phyloP scores from a whole-genome alignment of 192 early-diverging fungal species.

The Coemansia sp. region DNA sequence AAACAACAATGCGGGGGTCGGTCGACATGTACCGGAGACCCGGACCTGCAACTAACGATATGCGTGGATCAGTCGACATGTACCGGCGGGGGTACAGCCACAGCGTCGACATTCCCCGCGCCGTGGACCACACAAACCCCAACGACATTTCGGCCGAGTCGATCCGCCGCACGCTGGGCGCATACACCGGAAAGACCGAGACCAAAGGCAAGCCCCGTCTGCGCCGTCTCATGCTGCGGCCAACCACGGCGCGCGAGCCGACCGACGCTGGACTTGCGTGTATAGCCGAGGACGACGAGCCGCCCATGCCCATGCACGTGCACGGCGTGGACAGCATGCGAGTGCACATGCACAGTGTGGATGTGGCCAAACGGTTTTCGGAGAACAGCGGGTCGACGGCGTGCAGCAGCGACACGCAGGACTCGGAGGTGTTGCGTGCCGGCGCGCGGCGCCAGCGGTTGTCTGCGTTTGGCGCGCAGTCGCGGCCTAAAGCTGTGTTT shows the following conservation, averaged over 20 bases:
- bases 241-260: constrained; percentile 6
- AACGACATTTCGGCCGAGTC: constrained; percentile 29
- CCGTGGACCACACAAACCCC: constrained; percentile 19
- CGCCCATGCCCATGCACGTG: constrained; percentile 3
- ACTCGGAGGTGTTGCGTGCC: constrained; percentile 3
- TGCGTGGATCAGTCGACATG: constrained; percentile 18
- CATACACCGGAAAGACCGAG: constrained; percentile 28
- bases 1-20: neutral
- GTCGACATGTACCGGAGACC: neutral
- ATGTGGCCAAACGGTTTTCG: constrained; percentile 41
- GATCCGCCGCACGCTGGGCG: constrained; percentile 29
- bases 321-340: neutral
- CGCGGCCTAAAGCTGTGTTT: constrained; percentile 19
- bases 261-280: constrained; percentile 20
- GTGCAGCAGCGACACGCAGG: constrained; percentile 34
- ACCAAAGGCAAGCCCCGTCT: constrained; percentile 30
- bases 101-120: constrained; percentile 41
- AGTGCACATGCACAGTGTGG: neutral
- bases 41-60: neutral
- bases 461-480: constrained; percentile 6
- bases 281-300: constrained; percentile 51
- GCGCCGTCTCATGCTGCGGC: constrained; percentile 34
- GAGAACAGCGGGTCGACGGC: constrained; percentile 53
- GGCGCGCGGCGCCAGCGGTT: constrained; percentile 4
- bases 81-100: constrained; percentile 21